These are phyloP conservation scores for Saussurea involucrata DNA, from an alignment of 129 eudicot species.

Conservation along the genomic window DNA sequence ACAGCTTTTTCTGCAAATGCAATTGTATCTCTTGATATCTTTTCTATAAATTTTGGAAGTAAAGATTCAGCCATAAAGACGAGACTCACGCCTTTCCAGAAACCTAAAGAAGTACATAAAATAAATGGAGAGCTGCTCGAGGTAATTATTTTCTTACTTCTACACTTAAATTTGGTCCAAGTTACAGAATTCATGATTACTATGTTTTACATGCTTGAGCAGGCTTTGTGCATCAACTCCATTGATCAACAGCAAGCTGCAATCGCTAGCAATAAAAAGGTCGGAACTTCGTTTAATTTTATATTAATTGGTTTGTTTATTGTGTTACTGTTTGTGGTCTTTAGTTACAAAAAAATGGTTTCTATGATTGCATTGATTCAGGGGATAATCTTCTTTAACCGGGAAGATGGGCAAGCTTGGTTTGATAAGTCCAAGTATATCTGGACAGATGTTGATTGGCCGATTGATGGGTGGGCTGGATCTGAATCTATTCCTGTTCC, in stretches of 20 bases:
- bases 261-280: constrained; percentile 89
- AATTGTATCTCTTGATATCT: constrained; percentile 45
- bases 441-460: constrained; percentile 98
- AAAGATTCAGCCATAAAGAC: constrained; percentile 23
- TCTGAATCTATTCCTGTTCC: constrained; percentile 83
- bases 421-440: constrained; percentile 52
- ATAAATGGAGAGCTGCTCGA: constrained; percentile 88
- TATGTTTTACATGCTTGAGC: constrained; percentile 28
- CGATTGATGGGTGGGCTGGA: constrained; percentile 93
- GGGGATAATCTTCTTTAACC: constrained; percentile 75
- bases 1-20: constrained; percentile 23
- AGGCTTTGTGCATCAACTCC: constrained; percentile 93
- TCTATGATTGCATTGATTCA: constrained; percentile 32
- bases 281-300: constrained; percentile 18
- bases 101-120: constrained; percentile 74
- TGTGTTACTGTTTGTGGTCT: neutral
- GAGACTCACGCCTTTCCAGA: constrained; percentile 52
- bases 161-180: constrained; percentile 9
- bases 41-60: constrained; percentile 40
- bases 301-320: neutral
- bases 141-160: constrained; percentile 39
- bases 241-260: constrained; percentile 87
- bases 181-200: constrained; percentile 1
- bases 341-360: constrained; percentile 8
- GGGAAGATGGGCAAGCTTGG: constrained; percentile 58